Evolutionary conservation across 257 asterid species (phyloP).

Genomic region (Ocimum tenuiflorum): DNA sequence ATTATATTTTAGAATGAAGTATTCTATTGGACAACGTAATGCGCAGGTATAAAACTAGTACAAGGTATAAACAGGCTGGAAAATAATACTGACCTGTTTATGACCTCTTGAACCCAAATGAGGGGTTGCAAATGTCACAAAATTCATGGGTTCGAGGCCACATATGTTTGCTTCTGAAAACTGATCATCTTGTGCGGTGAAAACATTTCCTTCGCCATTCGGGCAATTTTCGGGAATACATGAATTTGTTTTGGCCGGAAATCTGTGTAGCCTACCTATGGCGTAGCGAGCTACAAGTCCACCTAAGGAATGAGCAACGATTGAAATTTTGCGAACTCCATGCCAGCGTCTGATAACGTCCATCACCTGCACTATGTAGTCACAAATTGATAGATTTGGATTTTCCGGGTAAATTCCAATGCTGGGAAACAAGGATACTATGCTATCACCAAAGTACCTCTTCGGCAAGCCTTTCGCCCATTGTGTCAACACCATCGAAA

Average conservation of each 20-base stretch:
- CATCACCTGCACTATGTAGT: conserved; percentile 66
- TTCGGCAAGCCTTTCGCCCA: conserved; percentile 93
- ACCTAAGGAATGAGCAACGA: conserved; percentile 91
- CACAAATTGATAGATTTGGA: conserved; percentile 12
- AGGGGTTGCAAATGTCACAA: conserved; percentile 86
- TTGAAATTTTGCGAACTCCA: conserved; percentile 64
- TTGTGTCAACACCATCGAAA: conserved; percentile 82
- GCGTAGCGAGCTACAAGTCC: conserved; percentile 94
- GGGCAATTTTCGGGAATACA: conserved; percentile 23
- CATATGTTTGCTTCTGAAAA: conserved; percentile 42
- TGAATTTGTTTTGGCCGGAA: conserved; percentile 21
- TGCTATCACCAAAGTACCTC: conserved; percentile 62
- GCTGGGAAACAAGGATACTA: conserved; percentile 17
- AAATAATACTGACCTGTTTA: conserved; percentile 62
- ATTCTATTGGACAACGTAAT: too few relatives aligned
- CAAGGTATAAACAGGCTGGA: too few relatives aligned
- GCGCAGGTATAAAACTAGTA: too few relatives aligned
- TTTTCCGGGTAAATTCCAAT: neutral
- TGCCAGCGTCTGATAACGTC: conserved; percentile 68
- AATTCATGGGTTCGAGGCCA: conserved; percentile 79
- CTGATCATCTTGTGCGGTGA: conserved; percentile 16
- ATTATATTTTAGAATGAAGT: too few relatives aligned
- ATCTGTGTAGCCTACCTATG: conserved; percentile 56
- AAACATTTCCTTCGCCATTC: conserved; percentile 25
- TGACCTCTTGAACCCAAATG: conserved; percentile 86